Percentiles rank a stretch among this genome's conserved stretches.
Conservation (phyloP, 108 stramenopile genomes). For the Stephanodiscus triporus region DNA sequence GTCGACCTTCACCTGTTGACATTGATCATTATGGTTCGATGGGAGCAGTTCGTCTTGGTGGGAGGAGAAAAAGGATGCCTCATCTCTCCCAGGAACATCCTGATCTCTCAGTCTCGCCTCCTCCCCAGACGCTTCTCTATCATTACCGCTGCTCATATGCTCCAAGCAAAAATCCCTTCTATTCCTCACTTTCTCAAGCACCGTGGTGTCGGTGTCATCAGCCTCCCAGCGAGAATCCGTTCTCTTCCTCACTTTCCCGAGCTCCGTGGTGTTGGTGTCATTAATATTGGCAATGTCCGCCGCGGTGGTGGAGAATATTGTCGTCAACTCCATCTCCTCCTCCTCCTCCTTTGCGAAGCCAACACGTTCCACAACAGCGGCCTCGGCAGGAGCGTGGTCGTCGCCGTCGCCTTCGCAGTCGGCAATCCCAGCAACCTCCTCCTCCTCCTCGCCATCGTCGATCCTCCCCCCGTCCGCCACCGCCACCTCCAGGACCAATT, state of each 20-base stretch:
- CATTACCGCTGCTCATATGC: background rate
- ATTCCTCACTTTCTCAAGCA: background rate
- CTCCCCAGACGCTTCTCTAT: background rate
- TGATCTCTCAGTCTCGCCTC: background rate
- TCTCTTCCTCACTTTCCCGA: background rate
- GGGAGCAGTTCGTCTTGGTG: background rate
- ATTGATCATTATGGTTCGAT: background rate
- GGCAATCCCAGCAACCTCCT: background rate
- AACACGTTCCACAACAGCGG: background rate
- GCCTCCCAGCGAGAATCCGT: too few species aligned
- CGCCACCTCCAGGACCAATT: constrained; percentile 20
- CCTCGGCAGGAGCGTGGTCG: background rate
- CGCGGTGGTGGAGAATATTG: background rate
- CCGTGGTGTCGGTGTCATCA: background rate
- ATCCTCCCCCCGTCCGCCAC: background rate
- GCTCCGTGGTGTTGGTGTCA: background rate
- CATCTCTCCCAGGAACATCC: background rate
- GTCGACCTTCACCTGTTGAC: too few species aligned
- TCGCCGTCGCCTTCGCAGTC: background rate
- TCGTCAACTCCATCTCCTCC: background rate
- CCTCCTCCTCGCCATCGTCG: background rate
- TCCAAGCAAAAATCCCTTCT: background rate
- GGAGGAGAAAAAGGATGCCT: background rate
- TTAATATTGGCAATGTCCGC: too few species aligned
- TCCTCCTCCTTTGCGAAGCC: background rate